Percentiles rank a stretch among this genome's conserved stretches.
These are phyloP conservation scores for Tuber indicum DNA, from an alignment of 495 filamentous ascomycete species.

Conservation along the genomic window DNA sequence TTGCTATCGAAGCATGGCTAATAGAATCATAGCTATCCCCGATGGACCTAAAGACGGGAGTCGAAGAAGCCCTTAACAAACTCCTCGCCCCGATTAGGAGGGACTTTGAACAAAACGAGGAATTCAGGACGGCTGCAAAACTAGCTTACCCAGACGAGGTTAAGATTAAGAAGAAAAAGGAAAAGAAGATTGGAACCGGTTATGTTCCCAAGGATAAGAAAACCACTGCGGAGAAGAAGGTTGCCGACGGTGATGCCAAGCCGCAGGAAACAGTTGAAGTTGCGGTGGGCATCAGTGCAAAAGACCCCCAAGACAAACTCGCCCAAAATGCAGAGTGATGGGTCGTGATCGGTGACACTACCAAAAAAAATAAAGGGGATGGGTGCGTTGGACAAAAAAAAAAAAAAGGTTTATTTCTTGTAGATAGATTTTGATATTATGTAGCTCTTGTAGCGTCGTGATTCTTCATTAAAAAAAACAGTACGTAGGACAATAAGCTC, in stretches of 20 bases:
- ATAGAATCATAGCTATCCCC: slow-evolving; percentile 61
- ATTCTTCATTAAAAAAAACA: background rate
- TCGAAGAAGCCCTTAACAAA: slow-evolving; percentile 59
- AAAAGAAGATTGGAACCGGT: slow-evolving; percentile 59
- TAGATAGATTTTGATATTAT: background rate
- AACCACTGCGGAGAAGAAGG: slow-evolving; percentile 44
- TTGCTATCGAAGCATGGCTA: slow-evolving; percentile 23
- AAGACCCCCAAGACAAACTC: slow-evolving; percentile 45
- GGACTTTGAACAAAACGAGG: slow-evolving; percentile 59
- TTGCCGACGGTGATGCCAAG: slow-evolving; percentile 24
- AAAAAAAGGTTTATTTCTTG: background rate
- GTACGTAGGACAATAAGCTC: background rate
- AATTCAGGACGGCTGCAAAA: slow-evolving; percentile 74
- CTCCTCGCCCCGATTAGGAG: slow-evolving; percentile 69
- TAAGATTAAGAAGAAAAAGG: slow-evolving; percentile 71
- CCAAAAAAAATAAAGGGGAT: background rate
- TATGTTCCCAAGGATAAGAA: slow-evolving; percentile 48
- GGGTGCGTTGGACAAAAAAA: background rate
- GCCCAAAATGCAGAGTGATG: background rate
- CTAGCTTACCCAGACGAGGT: slow-evolving; percentile 72
- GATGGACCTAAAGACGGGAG: slow-evolving; percentile 73
- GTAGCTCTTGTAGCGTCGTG: background rate
- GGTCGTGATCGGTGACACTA: background rate
- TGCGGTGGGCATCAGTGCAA: slow-evolving; percentile 42
- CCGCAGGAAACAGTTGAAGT: slow-evolving; percentile 37